These are phyloP conservation scores for Pyrus communis DNA, from an alignment of 306 rosid genomes.

Conservation along the genomic window DNA sequence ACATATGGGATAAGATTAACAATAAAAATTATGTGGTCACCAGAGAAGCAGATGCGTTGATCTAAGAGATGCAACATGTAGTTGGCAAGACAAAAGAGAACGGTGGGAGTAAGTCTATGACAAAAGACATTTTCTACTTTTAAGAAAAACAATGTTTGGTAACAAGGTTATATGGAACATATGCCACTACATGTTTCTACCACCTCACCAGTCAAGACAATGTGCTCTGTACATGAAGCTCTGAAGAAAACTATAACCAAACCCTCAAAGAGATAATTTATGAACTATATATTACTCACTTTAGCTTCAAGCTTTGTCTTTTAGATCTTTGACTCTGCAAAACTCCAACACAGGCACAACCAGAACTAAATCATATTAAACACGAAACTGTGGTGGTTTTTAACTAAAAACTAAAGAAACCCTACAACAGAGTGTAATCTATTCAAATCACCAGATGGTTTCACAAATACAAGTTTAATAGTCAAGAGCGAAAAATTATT, in stretches of 20 bases:
- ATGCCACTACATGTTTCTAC: not conserved
- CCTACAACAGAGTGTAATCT: not conserved
- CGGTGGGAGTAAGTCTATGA: not conserved
- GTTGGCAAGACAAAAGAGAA: not conserved
- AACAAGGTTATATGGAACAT: not conserved
- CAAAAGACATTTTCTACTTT: not conserved
- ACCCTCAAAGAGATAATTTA: not conserved
- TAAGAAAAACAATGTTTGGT: not conserved
- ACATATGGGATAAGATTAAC: not conserved
- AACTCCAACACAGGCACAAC: constrained; percentile 21
- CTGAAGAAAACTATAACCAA: not conserved
- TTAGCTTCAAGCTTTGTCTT: constrained; percentile 25
- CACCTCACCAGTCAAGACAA: not conserved
- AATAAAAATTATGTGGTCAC: not conserved
- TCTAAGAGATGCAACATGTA: not conserved
- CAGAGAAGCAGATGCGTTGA: not conserved
- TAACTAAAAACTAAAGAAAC: not conserved
- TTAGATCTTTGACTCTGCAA: constrained; percentile 53
- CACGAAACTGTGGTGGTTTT: not conserved
- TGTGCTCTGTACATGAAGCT: not conserved
- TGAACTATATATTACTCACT: constrained; percentile 42
- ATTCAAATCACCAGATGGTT: not conserved
- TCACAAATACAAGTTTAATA: not conserved
- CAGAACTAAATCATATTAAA: constrained; percentile 2
- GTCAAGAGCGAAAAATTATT: not conserved